Evolutionary conservation across 768 basidiomycete species (phyloP).

Genomic region (Trametes villosa): DNA sequence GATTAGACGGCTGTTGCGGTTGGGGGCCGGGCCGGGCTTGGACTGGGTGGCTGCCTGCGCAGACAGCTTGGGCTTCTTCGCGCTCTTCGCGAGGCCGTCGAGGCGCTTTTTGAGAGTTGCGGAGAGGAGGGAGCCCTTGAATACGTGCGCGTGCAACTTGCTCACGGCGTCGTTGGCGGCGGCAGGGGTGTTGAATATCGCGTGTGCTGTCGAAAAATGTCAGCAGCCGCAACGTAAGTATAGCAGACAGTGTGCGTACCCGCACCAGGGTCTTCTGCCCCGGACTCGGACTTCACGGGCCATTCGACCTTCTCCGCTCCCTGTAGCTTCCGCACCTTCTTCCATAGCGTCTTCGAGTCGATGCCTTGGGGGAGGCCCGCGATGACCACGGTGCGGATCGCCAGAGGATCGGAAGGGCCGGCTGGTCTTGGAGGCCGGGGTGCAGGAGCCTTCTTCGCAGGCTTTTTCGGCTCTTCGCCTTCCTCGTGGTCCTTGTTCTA

Average conservation of each 20-base stretch:
- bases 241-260: slow-evolving; percentile 42
- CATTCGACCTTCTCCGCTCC: slow-evolving; percentile 81
- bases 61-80: slow-evolving; percentile 27
- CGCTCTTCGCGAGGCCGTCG: slow-evolving; percentile 63
- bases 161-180: slow-evolving; percentile 71
- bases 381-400: slow-evolving; percentile 79
- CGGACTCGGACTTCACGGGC: slow-evolving; percentile 52
- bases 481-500: slow-evolving; percentile 50
- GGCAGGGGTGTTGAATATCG: slow-evolving; percentile 70
- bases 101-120: slow-evolving; percentile 86
- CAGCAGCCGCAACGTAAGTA: background rate
- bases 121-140: slow-evolving; percentile 86
- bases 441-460: slow-evolving; percentile 42
- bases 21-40: slow-evolving; percentile 52
- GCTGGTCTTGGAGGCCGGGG: slow-evolving; percentile 31
- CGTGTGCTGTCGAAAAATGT: slow-evolving; percentile 54
- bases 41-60: slow-evolving; percentile 12
- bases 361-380: slow-evolving; percentile 70
- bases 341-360: slow-evolving; percentile 75
- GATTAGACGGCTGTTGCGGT: slow-evolving; percentile 80
- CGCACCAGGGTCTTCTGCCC: slow-evolving; percentile 52
- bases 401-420: slow-evolving; percentile 68
- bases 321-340: slow-evolving; percentile 80
- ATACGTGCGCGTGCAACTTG: slow-evolving; percentile 91
- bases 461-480: slow-evolving; percentile 40